Conservation (phyloP, 108 stramenopile species). For the Nitzschia sp. region DNA sequence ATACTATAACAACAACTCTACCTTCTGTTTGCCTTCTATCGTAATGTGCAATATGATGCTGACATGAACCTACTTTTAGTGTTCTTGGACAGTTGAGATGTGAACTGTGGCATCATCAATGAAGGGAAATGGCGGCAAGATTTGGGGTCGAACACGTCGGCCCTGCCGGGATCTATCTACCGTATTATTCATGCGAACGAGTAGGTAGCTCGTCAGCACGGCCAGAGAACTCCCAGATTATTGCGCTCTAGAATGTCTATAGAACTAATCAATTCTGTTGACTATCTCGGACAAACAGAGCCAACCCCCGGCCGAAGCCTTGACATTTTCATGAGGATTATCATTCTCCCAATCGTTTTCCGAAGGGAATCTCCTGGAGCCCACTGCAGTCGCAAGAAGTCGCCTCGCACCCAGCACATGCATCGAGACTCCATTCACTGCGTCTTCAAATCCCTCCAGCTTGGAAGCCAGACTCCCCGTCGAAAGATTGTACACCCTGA, state of each 20-base stretch:
- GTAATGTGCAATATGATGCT: background rate
- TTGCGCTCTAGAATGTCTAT: too few species aligned
- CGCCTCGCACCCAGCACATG: slow-evolving; percentile 17
- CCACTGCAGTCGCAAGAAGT: slow-evolving; percentile 66
- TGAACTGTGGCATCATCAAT: too few species aligned
- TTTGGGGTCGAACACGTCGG: too few species aligned
- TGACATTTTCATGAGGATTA: background rate
- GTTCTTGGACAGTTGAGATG: too few species aligned
- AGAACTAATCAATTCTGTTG: too few species aligned
- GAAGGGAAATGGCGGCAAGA: too few species aligned
- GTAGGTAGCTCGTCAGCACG: too few species aligned
- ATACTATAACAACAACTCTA: background rate
- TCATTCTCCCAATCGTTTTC: slow-evolving; percentile 46
- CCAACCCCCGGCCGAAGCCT: background rate
- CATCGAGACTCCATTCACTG: slow-evolving; percentile 78
- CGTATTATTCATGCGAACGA: too few species aligned
- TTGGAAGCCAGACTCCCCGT: slow-evolving; percentile 15
- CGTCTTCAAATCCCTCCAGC: slow-evolving; percentile 39
- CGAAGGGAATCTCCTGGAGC: slow-evolving; percentile 53
- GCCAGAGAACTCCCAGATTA: too few species aligned
- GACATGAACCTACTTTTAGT: too few species aligned
- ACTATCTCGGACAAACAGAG: too few species aligned
- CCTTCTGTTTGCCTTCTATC: background rate
- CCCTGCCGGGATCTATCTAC: too few species aligned
- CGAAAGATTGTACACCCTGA: slow-evolving; percentile 52